Conservation (phyloP, 345 rosid species). For the Geranium rotundifolium region DNA sequence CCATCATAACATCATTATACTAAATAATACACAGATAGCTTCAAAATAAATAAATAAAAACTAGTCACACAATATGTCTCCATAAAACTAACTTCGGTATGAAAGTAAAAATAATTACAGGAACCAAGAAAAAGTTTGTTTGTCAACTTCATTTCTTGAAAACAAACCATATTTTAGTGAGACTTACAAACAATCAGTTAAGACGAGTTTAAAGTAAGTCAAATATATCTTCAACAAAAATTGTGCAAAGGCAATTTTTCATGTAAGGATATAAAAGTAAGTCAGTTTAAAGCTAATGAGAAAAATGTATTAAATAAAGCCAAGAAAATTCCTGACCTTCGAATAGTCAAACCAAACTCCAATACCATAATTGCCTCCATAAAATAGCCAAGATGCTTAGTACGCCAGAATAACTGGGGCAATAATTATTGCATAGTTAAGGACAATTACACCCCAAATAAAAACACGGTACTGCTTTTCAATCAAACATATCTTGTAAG, state of each 20-base stretch:
- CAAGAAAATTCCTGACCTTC: slow-evolving; percentile 35
- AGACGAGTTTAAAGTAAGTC: no score
- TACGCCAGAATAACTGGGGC: slow-evolving; percentile 68
- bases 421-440: slow-evolving; percentile 5
- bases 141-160: no score
- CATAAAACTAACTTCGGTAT: no score
- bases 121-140: not conserved
- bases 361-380: slow-evolving; percentile 84
- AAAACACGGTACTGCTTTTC: not conserved
- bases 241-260: not conserved
- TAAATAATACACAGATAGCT: no score
- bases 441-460: slow-evolving; percentile 3
- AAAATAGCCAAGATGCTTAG: slow-evolving; percentile 59
- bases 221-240: not conserved
- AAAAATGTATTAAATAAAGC: not conserved
- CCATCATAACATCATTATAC: no score
- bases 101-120: no score
- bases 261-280: not conserved
- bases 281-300: no score
- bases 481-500: not conserved
- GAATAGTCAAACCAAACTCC: slow-evolving; percentile 77
- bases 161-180: no score
- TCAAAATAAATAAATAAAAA: slow-evolving; percentile 9
- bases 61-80: not conserved
- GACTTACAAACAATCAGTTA: not conserved